A percentile compares a stretch with the other conserved stretches of the same genome.
These are phyloP conservation scores for Vicia sativa DNA, from an alignment of 306 rosid species.

Conservation along the genomic window DNA sequence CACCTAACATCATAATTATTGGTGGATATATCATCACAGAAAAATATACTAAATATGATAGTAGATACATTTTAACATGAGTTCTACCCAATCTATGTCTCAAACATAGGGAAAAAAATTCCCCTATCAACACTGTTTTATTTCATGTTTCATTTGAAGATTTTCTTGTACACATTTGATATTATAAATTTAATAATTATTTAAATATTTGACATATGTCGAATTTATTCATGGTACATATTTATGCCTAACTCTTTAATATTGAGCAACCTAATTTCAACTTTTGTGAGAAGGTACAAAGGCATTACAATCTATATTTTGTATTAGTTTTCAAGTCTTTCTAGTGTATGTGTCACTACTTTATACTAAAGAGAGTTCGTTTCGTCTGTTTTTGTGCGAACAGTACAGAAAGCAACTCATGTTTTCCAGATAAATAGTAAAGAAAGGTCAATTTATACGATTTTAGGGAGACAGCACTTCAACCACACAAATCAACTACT, in stretches of 20 bases:
- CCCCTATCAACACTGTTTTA: neutral
- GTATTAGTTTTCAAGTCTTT: conserved; percentile 29
- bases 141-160: neutral
- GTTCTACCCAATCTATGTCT: neutral
- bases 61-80: conserved; percentile 8
- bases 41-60: neutral
- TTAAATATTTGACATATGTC: no score
- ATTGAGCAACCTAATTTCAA: neutral
- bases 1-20: conserved; percentile 37
- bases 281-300: conserved; percentile 11
- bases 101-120: neutral
- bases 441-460: conserved; percentile 39
- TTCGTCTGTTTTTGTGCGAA: conserved; percentile 30
- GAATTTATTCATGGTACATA: no score
- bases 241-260: conserved; percentile 2
- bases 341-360: conserved; percentile 1
- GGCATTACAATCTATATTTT: conserved; percentile 7
- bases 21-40: neutral
- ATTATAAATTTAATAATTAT: no score
- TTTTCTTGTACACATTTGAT: neutral
- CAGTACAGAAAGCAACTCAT: conserved; percentile 31
- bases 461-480: conserved; percentile 39
- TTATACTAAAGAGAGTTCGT: conserved; percentile 32
- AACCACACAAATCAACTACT: conserved; percentile 36
- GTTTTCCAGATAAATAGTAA: conserved; percentile 37